Percentiles rank a stretch among this genome's conserved stretches.
These are phyloP conservation scores for Leishmania braziliensis DNA, from an alignment of 208 protist genomes.

Conservation along the genomic window DNA sequence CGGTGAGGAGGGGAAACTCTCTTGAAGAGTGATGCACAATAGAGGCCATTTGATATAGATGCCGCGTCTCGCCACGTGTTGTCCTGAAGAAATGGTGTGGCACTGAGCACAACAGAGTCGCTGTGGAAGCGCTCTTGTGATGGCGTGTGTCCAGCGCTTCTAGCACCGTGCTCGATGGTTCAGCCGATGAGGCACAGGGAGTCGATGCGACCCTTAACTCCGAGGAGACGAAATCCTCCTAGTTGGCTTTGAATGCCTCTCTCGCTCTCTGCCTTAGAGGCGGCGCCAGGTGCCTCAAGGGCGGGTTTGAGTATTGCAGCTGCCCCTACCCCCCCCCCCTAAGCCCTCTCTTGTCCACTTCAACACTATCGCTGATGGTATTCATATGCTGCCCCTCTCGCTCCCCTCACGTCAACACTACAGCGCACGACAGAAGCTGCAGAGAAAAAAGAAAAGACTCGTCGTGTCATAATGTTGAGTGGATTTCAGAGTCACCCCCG, in stretches of 20 bases:
- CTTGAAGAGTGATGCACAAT: not conserved
- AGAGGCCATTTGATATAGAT: not conserved
- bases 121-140: not conserved
- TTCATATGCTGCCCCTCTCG: not conserved
- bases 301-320: not conserved
- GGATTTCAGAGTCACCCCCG: not conserved
- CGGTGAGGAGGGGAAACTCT: not conserved
- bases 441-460: not conserved
- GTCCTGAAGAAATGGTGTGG: not conserved
- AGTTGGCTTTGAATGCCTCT: not conserved
- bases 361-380: not conserved
- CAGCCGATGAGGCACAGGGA: not conserved
- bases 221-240: not conserved
- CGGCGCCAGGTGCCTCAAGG: not conserved
- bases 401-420: not conserved
- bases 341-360: not conserved
- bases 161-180: not conserved
- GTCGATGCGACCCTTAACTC: not conserved
- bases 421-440: not conserved
- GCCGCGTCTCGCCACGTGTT: not conserved
- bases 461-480: not conserved
- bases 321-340: not conserved
- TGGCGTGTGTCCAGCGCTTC: not conserved
- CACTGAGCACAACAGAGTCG: not conserved
- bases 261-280: not conserved